Percentiles rank a stretch among this genome's conserved stretches.
These are phyloP conservation scores for Sporisorium exsertum DNA, from an alignment of 1,284 basidiomycete species.

Conservation along the genomic window DNA sequence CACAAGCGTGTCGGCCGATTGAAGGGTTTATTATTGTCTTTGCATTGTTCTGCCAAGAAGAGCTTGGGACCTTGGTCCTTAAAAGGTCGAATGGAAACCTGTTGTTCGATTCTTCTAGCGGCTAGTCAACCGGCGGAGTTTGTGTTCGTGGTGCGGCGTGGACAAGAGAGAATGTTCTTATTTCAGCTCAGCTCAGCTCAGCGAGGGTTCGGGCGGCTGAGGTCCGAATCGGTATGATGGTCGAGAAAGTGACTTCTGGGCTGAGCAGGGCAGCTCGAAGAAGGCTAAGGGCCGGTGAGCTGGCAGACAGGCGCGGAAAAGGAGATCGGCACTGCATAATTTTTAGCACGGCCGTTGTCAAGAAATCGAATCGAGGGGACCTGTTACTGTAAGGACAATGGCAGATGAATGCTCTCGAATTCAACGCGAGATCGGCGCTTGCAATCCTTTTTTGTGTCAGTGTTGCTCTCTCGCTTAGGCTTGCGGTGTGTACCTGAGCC, in stretches of 20 bases:
- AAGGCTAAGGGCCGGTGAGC: too few species aligned
- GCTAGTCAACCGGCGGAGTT: slow-evolving; percentile 3
- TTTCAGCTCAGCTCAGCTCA: slow-evolving; percentile 4
- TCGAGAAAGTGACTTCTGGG: neutral
- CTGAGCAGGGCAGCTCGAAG: neutral
- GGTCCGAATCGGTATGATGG: neutral
- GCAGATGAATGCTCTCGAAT: too few species aligned
- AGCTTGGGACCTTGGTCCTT: neutral
- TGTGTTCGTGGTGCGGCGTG: neutral
- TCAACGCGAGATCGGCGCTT: neutral
- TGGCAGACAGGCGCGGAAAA: too few species aligned
- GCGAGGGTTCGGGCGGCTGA: neutral
- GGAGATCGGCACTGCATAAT: neutral
- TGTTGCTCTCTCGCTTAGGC: slow-evolving; percentile 41
- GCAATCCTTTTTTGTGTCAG: slow-evolving; percentile 15
- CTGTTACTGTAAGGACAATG: too few species aligned
- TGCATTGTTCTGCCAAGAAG: too few species aligned
- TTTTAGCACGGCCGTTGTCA: neutral
- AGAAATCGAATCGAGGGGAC: neutral
- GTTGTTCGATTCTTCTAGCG: neutral
- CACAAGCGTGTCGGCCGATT: too few species aligned
- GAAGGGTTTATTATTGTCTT: too few species aligned
- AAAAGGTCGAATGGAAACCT: neutral
- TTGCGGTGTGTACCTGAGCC: slow-evolving; percentile 9
- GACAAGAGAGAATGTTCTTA: slow-evolving; percentile 2